Conservation (phyloP, 352 stramenopile genomes). For the Proteromonas lacertae region DNA sequence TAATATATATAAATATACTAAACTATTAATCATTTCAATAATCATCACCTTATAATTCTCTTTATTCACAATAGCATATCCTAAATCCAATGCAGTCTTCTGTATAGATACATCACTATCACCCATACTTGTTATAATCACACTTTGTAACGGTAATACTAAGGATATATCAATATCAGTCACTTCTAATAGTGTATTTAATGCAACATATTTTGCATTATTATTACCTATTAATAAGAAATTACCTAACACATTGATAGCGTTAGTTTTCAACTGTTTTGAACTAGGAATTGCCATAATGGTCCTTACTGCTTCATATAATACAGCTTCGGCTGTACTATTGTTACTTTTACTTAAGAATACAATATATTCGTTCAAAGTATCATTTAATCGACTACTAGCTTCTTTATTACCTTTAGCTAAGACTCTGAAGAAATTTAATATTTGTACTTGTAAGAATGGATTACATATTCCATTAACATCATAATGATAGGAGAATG, state of each 20-base stretch:
- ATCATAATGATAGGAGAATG: conserved; percentile 90
- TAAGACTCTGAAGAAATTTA: conserved; percentile 55
- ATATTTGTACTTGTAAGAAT: conserved; percentile 71
- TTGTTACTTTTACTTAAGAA: conserved; percentile 98
- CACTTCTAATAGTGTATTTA: conserved; percentile 80
- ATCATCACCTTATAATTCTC: conserved; percentile 77
- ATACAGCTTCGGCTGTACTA: conserved; percentile 87
- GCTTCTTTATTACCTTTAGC: conserved; percentile 68
- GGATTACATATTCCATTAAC: conserved; percentile 86
- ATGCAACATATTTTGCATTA: conserved; percentile 97
- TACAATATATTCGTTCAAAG: conserved; percentile 80
- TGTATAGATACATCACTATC: conserved; percentile 93
- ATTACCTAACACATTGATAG: conserved; percentile 93
- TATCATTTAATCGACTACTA: conserved; percentile 68
- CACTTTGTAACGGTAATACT: conserved; percentile 81
- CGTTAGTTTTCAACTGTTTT: conserved; percentile 67
- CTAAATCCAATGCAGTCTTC: conserved; percentile 84
- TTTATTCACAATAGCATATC: conserved; percentile 86
- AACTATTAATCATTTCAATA: conserved; percentile 93
- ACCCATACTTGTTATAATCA: conserved; percentile 62
- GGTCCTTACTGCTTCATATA: conserved; percentile 92
- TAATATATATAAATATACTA: no score
- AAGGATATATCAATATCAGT: conserved; percentile 30
- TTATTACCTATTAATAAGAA: conserved; percentile 97
- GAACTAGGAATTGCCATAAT: conserved; percentile 94